These are phyloP conservation scores for Acacia acuminata DNA, from an alignment of 306 rosid genomes.

Conservation along the genomic window DNA sequence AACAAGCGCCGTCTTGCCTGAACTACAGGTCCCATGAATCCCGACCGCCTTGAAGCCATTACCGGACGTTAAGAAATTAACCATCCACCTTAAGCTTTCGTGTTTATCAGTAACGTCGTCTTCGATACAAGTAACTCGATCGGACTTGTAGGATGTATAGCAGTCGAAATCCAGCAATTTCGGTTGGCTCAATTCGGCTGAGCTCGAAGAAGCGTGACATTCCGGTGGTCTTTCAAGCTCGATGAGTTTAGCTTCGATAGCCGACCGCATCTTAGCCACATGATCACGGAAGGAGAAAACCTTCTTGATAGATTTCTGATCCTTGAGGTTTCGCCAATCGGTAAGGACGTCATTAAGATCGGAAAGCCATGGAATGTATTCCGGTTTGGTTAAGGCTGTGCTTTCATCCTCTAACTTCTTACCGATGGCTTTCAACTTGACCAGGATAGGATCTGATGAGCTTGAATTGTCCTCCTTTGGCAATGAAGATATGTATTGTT, in stretches of 20 bases:
- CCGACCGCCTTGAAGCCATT: conserved; percentile 2
- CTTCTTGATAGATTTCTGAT: not conserved
- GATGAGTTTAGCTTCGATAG: not conserved
- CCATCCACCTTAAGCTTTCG: not conserved
- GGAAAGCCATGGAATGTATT: not conserved
- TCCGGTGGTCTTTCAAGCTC: not conserved
- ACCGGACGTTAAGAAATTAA: not conserved
- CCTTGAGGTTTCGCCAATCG: not conserved
- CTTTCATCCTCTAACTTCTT: not conserved
- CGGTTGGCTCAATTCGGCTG: not conserved
- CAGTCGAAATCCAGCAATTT: not conserved
- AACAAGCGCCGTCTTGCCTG: conserved; percentile 1
- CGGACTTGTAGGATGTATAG: not conserved
- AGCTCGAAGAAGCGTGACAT: not conserved
- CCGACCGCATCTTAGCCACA: not conserved
- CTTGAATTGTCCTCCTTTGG: not conserved
- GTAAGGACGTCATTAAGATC: not conserved
- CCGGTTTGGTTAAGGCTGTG: not conserved
- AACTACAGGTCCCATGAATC: conserved; percentile 23
- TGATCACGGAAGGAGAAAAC: not conserved
- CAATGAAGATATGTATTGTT: not conserved
- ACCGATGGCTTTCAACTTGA: not conserved
- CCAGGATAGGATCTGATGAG: not conserved
- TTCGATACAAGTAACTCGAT: not conserved
- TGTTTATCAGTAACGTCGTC: not conserved